Base-by-base conservation (phyloP, 257 asterid species). In the Hygrophila difformis region DNA sequence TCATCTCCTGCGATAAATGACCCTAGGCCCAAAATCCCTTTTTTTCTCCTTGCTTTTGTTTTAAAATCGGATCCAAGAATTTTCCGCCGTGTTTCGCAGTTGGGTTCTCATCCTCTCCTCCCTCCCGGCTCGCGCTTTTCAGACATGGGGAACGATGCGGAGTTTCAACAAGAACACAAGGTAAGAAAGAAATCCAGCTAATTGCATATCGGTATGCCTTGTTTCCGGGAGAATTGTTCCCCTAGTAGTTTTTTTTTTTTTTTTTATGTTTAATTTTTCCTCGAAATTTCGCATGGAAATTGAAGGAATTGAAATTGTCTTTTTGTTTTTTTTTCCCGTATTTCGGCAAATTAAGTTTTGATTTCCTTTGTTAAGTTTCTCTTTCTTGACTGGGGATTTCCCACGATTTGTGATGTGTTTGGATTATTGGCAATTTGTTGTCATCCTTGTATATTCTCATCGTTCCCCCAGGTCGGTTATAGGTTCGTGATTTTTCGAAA, bases 81-180 rank as follows among this genome's bases (percentile, higher is more conserved):
- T 5, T 44, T 22, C 47, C 18, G 16, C 33, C 45, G 18, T 3
- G 26, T 19, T 55, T 19, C 39, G 15, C 39, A 44, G 23, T 34
- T 53, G 31, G 6, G 40, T 34, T 10, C 48, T n/a, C n/a, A n/a
- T n/a, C 15, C 45, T n/a, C 39, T 36, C 44, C 8, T 33, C 15
- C 16, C 17, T 47, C 38, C 49, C 33, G 39, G 18, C 44, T 17
- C 51, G n/a, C 41, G 9, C 10, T 37, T 59, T 20, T 22, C 55
- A 13, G 46, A 50, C 41, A 84, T 84, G 95, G 81, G 67, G 79
- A 73, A 73, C 67, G 82, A 71, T 4, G 49, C 66, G 38, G 93
- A 78, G 67, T 44, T 70, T 59, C 84, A 64, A 37, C 71, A 68
- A 24, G 81, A 72, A 20, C 65, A 54, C 43, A 62, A 70, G 86